Evolutionary conservation across 176 grass and related monocot species (phyloP), one percentile per base, ranked within the genome.

Genomic region (Calamus simplicifolius): DNA sequence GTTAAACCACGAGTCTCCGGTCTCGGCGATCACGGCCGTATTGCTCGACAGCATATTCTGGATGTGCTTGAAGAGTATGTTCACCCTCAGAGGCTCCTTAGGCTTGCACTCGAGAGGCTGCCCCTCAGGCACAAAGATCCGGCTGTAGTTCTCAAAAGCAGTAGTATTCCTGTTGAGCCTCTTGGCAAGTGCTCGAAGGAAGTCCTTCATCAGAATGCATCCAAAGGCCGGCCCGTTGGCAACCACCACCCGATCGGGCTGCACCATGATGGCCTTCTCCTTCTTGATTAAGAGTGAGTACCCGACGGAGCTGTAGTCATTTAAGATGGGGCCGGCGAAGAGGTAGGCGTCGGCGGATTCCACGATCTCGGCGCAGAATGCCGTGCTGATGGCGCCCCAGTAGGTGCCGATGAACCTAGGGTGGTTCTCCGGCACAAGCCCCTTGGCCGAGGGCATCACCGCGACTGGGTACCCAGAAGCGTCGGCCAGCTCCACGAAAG

Each of bases 1-100:
- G 25, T 92, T 92, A 64, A 92, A 92, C 88, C 88, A 92, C 27
- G 88, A 92, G 80, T 92, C 88, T 38, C 88, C 88, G 8, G 88
- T 92, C 69, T 92, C 88, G 7, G 88, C 83, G 1, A 92, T 74
- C 38, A 92, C 83, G 0, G 88, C 88, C 58, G 12, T 92, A 27
- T 83, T 49, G 26, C 73, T 50, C 0, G 73, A 77, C 35, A 92
- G 59, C 73, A 92, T 92, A 49, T 87, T 64, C 58, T 92, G 88
- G 58, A 92, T 63, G 52, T 92, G 88, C 76, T 83, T 83, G 77
- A 92, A 92, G 56, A 92, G 73, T 4, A 92, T 57, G 64, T 92
- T 92, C 18, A 92, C 88, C 50, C 88, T 80, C 58, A 92, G 29
- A 2, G 83, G 76, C 57, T 92, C 88, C 49, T 92, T 80, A 0